These are phyloP conservation scores for Exutisphaerella laricina DNA, from an alignment of 2,329 filamentous ascomycete genomes.

Conservation along the genomic window DNA sequence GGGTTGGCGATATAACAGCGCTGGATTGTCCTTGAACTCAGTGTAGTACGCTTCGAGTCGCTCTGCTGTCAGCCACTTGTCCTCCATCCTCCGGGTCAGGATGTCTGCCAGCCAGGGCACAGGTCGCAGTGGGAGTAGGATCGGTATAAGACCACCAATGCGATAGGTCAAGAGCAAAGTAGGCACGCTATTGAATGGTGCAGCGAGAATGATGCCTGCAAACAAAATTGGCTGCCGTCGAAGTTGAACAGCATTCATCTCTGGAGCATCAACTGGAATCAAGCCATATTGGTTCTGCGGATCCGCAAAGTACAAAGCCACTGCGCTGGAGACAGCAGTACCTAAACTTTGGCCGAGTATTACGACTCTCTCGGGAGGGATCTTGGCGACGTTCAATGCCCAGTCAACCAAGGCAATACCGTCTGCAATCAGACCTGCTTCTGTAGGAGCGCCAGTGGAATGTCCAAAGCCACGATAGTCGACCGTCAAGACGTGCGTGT, in stretches of 20 bases:
- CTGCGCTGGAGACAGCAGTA: slow-evolving; percentile 72
- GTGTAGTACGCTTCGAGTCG: slow-evolving; percentile 61
- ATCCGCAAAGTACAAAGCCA: slow-evolving; percentile 61
- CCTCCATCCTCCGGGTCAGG: slow-evolving; percentile 61
- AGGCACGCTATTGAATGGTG: slow-evolving; percentile 70
- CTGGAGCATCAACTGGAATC: slow-evolving; percentile 12
- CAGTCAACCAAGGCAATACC: slow-evolving; percentile 68
- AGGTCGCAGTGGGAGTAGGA: slow-evolving; percentile 66
- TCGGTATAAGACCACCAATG: slow-evolving; percentile 69
- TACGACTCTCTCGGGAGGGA: slow-evolving; percentile 68
- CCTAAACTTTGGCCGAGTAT: slow-evolving; percentile 83
- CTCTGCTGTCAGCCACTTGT: slow-evolving; percentile 70
- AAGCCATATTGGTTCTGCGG: slow-evolving; percentile 17
- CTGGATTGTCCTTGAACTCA: slow-evolving; percentile 43
- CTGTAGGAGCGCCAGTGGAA: slow-evolving; percentile 73
- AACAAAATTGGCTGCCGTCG: slow-evolving; percentile 52
- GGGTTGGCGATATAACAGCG: slow-evolving; percentile 31
- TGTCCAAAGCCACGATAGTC: slow-evolving; percentile 87
- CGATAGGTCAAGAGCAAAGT: slow-evolving; percentile 71
- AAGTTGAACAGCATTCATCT: slow-evolving; percentile 3
- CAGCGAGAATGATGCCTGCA: slow-evolving; percentile 72
- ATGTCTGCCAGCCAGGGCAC: slow-evolving; percentile 61
- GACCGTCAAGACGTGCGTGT: slow-evolving; percentile 76
- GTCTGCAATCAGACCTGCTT: slow-evolving; percentile 75
- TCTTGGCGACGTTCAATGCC: slow-evolving; percentile 57